Conservation (phyloP, 108 stramenopile species). For the Stephanodiscus minutulus region DNA sequence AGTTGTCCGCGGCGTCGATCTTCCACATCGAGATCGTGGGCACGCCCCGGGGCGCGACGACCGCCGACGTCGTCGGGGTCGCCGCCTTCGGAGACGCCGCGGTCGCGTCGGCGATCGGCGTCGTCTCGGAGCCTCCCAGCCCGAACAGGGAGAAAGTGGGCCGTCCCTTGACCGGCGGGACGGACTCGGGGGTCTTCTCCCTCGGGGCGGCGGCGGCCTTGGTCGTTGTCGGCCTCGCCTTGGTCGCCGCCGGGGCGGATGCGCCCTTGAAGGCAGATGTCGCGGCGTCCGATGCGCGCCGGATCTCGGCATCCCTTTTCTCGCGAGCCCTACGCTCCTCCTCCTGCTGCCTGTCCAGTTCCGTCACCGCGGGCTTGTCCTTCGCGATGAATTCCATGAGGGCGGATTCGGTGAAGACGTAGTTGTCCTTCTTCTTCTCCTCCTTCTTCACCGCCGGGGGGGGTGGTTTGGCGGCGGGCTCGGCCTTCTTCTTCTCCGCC, state of each 20-base stretch:
- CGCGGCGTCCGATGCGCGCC: conserved; percentile 12
- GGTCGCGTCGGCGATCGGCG: neutral
- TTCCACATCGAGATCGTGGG: conserved; percentile 65
- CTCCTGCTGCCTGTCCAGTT: conserved; percentile 42
- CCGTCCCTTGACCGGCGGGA: conserved; percentile 40
- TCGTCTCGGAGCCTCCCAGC: conserved; percentile 25
- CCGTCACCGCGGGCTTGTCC: conserved; percentile 38
- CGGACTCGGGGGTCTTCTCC: conserved; percentile 8
- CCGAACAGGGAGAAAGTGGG: conserved; percentile 58
- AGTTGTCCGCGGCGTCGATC: conserved; percentile 47
- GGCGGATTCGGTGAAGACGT: conserved; percentile 45
- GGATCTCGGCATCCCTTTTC: conserved; percentile 24
- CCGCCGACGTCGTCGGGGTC: conserved; percentile 2
- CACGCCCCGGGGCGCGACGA: conserved; percentile 50
- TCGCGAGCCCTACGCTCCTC: conserved; percentile 34
- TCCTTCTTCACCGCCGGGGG: conserved; percentile 5
- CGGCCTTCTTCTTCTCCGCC: conserved; percentile 10
- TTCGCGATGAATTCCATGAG: conserved; percentile 50
- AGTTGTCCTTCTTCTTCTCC: conserved; percentile 41
- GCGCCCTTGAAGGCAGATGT: conserved; percentile 10
- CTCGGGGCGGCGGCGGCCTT: conserved; percentile 19
- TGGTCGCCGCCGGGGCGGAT: conserved; percentile 10
- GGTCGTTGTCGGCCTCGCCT: conserved; percentile 7
- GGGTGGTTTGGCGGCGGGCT: neutral
- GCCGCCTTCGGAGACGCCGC: conserved; percentile 13